Percentiles rank a stretch among this genome's conserved stretches.
Evolutionary conservation across 2,329 filamentous ascomycete species (phyloP).

Genomic region (Thelonectria olida): DNA sequence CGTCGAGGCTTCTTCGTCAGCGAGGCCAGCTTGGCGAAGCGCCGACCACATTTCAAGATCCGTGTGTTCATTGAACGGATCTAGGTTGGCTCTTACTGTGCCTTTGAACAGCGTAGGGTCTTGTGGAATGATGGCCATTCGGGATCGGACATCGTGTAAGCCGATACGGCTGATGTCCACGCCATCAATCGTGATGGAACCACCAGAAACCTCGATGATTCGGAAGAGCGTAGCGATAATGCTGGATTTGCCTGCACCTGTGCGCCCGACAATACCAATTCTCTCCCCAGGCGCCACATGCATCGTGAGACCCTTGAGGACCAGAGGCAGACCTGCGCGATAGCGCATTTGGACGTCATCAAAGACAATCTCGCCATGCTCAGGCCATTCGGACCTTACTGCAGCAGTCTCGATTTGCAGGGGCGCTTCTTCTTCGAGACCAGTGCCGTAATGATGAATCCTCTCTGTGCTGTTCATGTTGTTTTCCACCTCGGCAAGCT

Average conservation of each 20-base stretch:
- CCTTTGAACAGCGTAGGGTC: slow-evolving; percentile 85
- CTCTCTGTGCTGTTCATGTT: slow-evolving; percentile 97
- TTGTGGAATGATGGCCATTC: slow-evolving; percentile 84
- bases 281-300: slow-evolving; percentile 80
- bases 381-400: slow-evolving; percentile 83
- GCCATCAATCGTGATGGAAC: slow-evolving; percentile 71
- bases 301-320: slow-evolving; percentile 75
- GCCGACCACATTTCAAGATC: slow-evolving; percentile 82
- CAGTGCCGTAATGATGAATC: slow-evolving; percentile 85
- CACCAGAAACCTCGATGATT: slow-evolving; percentile 71
- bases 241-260: slow-evolving; percentile 83
- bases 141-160: slow-evolving; percentile 77
- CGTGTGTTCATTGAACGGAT: slow-evolving; percentile 80
- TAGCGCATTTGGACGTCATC: slow-evolving; percentile 82
- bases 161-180: slow-evolving; percentile 77
- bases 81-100: slow-evolving; percentile 81
- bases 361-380: slow-evolving; percentile 83
- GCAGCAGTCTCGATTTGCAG: slow-evolving; percentile 67
- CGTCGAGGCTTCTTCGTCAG: slow-evolving; percentile 66
- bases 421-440: slow-evolving; percentile 89
- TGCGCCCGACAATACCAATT: slow-evolving; percentile 83
- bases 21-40: slow-evolving; percentile 78
- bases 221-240: slow-evolving; percentile 87
- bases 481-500: slow-evolving; percentile 95
- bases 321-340: slow-evolving; percentile 74